Base-by-base conservation (phyloP, 768 basidiomycete species). In the Coprinopsis cinerea region DNA sequence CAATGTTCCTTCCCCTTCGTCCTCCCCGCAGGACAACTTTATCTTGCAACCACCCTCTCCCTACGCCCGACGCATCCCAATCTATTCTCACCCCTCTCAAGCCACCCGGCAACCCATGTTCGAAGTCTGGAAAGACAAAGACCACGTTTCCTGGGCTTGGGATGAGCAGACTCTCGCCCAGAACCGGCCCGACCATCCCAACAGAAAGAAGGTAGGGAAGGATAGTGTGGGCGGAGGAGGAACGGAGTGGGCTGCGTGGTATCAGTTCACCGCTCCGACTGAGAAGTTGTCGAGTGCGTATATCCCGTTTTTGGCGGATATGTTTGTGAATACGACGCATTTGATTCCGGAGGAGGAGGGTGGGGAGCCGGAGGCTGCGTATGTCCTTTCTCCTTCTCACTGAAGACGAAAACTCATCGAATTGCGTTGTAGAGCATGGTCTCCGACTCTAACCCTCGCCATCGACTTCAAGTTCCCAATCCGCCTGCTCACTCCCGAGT, bases 401-500 rank as follows among this genome's bases (percentile, higher is more conserved):
- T 27, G 30, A 36, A 11, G 15, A 27, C 18, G 9, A 14, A 28
- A 20, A 10, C 27, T n/a, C 24, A 36, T 25, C 40, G 23, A 41
- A 18, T 46, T 32, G 30, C n/a, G 6, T 27, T n/a, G 13, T 9
- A 50, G 42, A 46, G 82, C 79, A 32, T 84, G 82, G 84, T 78
- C 67, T 57, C 81, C 82, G 13, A 86, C 85, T 0, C 69, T 86
- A 65, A 70, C 73, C 0, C 67, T 85, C 51, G 66, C 76, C 1
- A 53, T 86, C 20, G 82, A 85, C 53, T 86, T 83, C 69, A 84
- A 82, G 57, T 71, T 72, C 27, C 77, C 76, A 11, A 71, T 85
- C 32, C 28, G 44, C 17, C n/a, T 17, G 10, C 28, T 52, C 1
- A 28, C 24, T n/a, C 79, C 82, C 5, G 53, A 58, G 9, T n/a